Conservation (phyloP, 176 grass and related monocot species). For the Oryza punctata region DNA sequence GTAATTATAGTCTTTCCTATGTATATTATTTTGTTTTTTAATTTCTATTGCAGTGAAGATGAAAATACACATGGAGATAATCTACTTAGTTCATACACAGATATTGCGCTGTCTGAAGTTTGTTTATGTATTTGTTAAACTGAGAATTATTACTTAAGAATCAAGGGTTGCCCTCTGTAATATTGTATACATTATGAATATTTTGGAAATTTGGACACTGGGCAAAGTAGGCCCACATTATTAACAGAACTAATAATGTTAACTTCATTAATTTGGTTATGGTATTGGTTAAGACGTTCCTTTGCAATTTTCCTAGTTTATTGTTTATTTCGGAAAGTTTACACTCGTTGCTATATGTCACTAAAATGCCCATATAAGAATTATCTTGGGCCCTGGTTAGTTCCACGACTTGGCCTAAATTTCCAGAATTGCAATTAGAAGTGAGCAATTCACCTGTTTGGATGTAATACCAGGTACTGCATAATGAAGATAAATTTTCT, state of each 20-base stretch:
- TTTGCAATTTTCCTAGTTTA: not conserved
- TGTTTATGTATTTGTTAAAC: conserved; percentile 4
- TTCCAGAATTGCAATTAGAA: not conserved
- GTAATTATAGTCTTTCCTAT: conserved; percentile 39
- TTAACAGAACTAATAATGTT: not conserved
- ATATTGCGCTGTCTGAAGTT: conserved; percentile 21
- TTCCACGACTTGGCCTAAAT: not conserved
- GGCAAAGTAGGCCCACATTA: not conserved
- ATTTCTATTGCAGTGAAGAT: not conserved
- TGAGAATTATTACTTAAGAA: not conserved
- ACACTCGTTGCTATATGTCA: not conserved
- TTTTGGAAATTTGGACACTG: not conserved
- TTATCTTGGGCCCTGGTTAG: not conserved
- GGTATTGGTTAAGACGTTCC: not conserved
- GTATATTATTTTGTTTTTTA: conserved; percentile 24
- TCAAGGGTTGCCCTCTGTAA: not conserved
- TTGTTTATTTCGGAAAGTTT: conserved; percentile 11
- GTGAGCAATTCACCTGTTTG: not conserved
- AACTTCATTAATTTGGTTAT: not conserved
- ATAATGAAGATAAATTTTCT: not conserved
- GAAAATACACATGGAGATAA: not conserved
- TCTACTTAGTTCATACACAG: conserved; percentile 1
- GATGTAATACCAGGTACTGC: not conserved
- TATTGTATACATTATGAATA: not conserved
- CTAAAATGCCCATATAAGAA: not conserved